Evolutionary conservation across 2,329 filamentous ascomycete species (phyloP).

Genomic region (Colletotrichum sublineola): DNA sequence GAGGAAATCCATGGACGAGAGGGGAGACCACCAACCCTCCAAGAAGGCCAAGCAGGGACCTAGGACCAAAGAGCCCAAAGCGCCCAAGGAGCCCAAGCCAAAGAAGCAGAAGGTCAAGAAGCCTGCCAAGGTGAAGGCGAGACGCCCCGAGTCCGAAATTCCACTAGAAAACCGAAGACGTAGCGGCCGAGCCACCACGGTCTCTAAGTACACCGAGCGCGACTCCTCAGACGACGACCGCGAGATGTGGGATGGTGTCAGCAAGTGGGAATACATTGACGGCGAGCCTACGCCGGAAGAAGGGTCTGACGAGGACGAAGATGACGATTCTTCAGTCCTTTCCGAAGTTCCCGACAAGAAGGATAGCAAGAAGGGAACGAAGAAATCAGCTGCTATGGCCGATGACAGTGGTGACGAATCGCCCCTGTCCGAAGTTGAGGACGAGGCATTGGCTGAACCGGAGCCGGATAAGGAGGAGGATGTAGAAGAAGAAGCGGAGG

Average conservation of each 20-base stretch:
- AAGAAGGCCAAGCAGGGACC: constrained; percentile 56
- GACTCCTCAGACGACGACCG: constrained; percentile 71
- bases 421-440: constrained; percentile 36
- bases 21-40: constrained; percentile 59
- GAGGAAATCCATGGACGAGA: constrained; percentile 67
- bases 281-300: constrained; percentile 47
- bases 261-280: constrained; percentile 68
- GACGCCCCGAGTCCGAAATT: constrained; percentile 45
- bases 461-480: constrained; percentile 44
- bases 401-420: constrained; percentile 41
- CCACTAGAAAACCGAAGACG: constrained; percentile 63
- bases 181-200: constrained; percentile 60
- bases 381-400: constrained; percentile 36
- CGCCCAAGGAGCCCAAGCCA: constrained; percentile 47
- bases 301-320: constrained; percentile 40
- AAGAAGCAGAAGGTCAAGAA: constrained; percentile 48
- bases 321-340: constrained; percentile 30
- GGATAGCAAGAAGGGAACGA: constrained; percentile 42
- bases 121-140: constrained; percentile 46
- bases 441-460: constrained; percentile 39
- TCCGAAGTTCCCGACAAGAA: constrained; percentile 29
- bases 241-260: constrained; percentile 72
- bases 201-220: constrained; percentile 67
- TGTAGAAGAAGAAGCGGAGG: background rate
- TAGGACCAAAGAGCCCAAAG: constrained; percentile 46